Base-by-base conservation (phyloP, 2,329 filamentous ascomycete species). In the Sarocladiaceae sp. region DNA sequence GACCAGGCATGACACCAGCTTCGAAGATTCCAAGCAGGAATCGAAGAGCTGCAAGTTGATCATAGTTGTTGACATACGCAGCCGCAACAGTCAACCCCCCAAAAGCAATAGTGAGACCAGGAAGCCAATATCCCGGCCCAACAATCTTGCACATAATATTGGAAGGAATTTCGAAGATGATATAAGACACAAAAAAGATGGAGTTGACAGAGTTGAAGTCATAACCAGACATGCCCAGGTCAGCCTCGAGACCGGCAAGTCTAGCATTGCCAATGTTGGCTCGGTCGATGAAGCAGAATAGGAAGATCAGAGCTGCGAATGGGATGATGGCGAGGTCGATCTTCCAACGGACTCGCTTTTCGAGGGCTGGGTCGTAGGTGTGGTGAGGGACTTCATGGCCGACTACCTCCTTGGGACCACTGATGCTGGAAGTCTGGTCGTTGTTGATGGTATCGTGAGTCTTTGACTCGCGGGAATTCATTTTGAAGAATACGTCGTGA, bases 51-150 rank as follows among this genome's bases (percentile, higher is more conserved):
- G 74, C 81, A 2, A 73, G 66, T 15, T 71, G 65, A 1, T 74
- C 67, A 17, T 79, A 72, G 52, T 77, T 74, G 26, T 80, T 60
- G 11, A 87, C 83, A 57, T 86, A 89, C 0, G 80, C 87, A 0
- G 83, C 89, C 28, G 76, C 78, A 4, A 90, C 67, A 36, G 71
- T 73, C 15, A 71, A 64, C 53, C 77, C 56, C 29, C 84, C 86
- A 57, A 88, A 90, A 35, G 75, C 72, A 1, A 89, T 68, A 0
- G 82, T 79, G 31, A 78, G 80, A 4, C 71, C 62, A 0, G 87
- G 86, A 17, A 90, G 76, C 62, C 84, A 90, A 83, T 83, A 88
- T 28, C 84, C 85, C 0, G 87, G 87, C 0, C 86, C 86, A 3
- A 89, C 71, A 71, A 74, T 82, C 65, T 90, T 90, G 72, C 86